Percentiles rank a stretch among this genome's conserved stretches.
phyloP scores from a whole-genome alignment of 495 filamentous ascomycete species.

The Aspergillus mulundensis region DNA sequence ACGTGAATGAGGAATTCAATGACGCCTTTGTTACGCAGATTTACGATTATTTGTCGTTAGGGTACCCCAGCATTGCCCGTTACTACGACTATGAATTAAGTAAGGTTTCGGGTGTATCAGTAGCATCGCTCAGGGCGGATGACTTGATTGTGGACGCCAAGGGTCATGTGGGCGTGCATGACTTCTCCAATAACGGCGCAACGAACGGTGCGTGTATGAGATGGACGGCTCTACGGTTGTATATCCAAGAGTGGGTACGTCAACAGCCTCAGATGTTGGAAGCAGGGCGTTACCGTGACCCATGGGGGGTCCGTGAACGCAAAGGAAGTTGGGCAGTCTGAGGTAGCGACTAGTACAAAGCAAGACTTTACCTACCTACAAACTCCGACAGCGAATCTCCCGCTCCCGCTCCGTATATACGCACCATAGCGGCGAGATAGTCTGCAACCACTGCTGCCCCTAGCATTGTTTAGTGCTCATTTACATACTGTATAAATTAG shows the following conservation, averaged over 20 bases:
- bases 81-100: slow-evolving; percentile 78
- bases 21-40: slow-evolving; percentile 91
- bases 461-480: too few relatives aligned
- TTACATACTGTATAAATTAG: too few relatives aligned
- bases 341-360: slow-evolving; percentile 3
- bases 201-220: slow-evolving; percentile 54
- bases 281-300: slow-evolving; percentile 47
- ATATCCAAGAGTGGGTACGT: slow-evolving; percentile 79
- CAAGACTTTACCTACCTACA: neutral
- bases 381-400: neutral
- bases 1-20: slow-evolving; percentile 63
- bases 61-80: slow-evolving; percentile 78
- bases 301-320: slow-evolving; percentile 69
- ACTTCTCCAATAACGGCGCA: slow-evolving; percentile 30
- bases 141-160: slow-evolving; percentile 60
- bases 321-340: slow-evolving; percentile 82
- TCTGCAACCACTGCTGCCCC: neutral
- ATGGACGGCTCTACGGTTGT: slow-evolving; percentile 76
- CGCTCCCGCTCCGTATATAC: too few relatives aligned
- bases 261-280: slow-evolving; percentile 66
- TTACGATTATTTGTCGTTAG: slow-evolving; percentile 91
- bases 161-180: slow-evolving; percentile 63
- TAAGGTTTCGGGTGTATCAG: slow-evolving; percentile 64
- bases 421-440: neutral
- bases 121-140: slow-evolving; percentile 65